These are phyloP conservation scores for Vitis rupestris DNA, from an alignment of 164 flowering plant species.

Conservation along the genomic window DNA sequence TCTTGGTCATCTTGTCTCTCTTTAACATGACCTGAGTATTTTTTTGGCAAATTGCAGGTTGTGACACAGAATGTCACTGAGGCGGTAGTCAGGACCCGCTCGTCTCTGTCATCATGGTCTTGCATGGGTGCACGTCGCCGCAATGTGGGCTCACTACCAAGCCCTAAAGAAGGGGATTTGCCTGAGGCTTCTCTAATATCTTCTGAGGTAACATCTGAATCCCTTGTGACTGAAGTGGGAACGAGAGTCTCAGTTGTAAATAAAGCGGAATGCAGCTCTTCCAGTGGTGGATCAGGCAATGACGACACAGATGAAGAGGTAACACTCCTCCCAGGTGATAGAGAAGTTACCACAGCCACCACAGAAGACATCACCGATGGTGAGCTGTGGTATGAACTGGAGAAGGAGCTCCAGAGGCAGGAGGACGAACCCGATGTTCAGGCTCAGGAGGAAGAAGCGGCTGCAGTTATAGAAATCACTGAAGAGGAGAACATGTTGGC, in stretches of 20 bases:
- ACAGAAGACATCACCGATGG: constrained; percentile 70
- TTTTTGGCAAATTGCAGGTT: constrained; percentile 39
- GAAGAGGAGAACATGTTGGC: constrained; percentile 61
- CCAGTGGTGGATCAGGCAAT: constrained; percentile 32
- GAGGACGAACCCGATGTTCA: constrained; percentile 36
- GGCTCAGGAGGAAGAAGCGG: constrained; percentile 61
- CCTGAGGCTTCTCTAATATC: constrained; percentile 42
- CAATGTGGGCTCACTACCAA: constrained; percentile 29
- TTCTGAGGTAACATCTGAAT: constrained; percentile 27
- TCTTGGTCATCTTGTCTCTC: too few species aligned
- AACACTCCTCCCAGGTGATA: constrained; percentile 27
- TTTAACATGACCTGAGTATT: neutral
- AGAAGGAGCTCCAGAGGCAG: constrained; percentile 70
- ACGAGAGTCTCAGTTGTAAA: constrained; percentile 15
- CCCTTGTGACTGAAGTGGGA: constrained; percentile 32
- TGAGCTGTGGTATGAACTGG: constrained; percentile 78
- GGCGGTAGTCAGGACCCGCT: constrained; percentile 81
- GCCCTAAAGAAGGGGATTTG: constrained; percentile 35
- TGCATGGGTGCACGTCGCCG: constrained; percentile 95
- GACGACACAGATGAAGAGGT: constrained; percentile 72
- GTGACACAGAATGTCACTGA: constrained; percentile 87
- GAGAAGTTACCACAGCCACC: constrained; percentile 30
- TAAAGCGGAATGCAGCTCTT: constrained; percentile 22
- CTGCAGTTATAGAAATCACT: constrained; percentile 61
- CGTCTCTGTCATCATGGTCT: constrained; percentile 81